Percentiles rank a stretch among this genome's conserved stretches.
Conservation (phyloP, 2,329 filamentous ascomycete genomes). For the Aspergillus sp. region DNA sequence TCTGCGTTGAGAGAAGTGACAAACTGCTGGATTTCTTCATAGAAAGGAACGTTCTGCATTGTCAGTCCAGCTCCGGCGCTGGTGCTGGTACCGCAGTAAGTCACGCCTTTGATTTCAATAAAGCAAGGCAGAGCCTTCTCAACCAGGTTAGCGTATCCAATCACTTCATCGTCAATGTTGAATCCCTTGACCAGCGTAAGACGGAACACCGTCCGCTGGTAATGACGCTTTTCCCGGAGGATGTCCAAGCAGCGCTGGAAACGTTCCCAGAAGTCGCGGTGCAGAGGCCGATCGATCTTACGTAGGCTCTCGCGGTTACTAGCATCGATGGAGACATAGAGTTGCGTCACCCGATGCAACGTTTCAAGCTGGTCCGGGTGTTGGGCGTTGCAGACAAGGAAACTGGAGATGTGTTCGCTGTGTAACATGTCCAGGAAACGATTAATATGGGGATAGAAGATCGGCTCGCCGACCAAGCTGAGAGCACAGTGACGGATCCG, state of each 20-base stretch:
- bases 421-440: slow-evolving; percentile 84
- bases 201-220: slow-evolving; percentile 90
- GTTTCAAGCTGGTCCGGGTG: slow-evolving; percentile 87
- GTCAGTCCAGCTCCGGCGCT: slow-evolving; percentile 81
- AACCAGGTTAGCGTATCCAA: slow-evolving; percentile 86
- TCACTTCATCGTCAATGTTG: slow-evolving; percentile 91
- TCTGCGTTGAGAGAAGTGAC: slow-evolving; percentile 72
- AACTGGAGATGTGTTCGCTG: slow-evolving; percentile 82
- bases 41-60: slow-evolving; percentile 98
- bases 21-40: slow-evolving; percentile 84
- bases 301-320: slow-evolving; percentile 84
- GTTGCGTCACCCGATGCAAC: slow-evolving; percentile 83
- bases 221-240: slow-evolving; percentile 75
- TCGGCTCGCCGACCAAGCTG: slow-evolving; percentile 92
- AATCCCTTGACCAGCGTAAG: slow-evolving; percentile 96
- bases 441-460: slow-evolving; percentile 98
- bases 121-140: slow-evolving; percentile 86
- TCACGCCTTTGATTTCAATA: slow-evolving; percentile 94
- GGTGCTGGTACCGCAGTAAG: slow-evolving; percentile 89
- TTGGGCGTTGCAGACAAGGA: slow-evolving; percentile 95
- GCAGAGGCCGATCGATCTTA: slow-evolving; percentile 86
- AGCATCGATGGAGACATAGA: slow-evolving; percentile 96
- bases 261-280: slow-evolving; percentile 96
- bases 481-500: slow-evolving; percentile 90
- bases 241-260: slow-evolving; percentile 92